Base-by-base conservation (phyloP, 169 alveolate species). In the Plasmodium coatneyi region DNA sequence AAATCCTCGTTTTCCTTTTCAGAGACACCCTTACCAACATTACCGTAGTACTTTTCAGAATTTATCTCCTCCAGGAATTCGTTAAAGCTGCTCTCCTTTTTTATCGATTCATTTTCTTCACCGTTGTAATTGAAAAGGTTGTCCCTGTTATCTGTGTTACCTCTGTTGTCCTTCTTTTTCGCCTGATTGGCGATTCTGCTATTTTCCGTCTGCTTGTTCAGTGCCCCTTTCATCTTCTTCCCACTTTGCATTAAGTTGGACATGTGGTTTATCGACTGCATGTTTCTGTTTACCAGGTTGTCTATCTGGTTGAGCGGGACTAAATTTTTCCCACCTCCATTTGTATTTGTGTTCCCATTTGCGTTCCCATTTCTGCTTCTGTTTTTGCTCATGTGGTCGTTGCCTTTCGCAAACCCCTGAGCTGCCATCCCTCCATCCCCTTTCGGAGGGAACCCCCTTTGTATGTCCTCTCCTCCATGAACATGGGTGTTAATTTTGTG, bases 261-360 rank as follows among this genome's bases (percentile, higher is more conserved):
- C 46, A 89, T 72, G 36, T 89, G 94, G 81, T 89, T 89, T 60
- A 89, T 80, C 0, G 94, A 89, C 71, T 89, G 94, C 94, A 89
- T 89, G 46, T 89, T 89, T 34, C 81, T 43, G 36, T 89, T 89
- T 34, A 89, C 94, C 36, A 89, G 49, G 41, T 25, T 89, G 71
- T 89, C 94, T 56, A 89, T 79, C 71, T 43, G 39, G 49, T 66
- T 87, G 41, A 87, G 49, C 10, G 93, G 81, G 28, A 72, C 25
- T 32, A 78, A 46, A 39, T 79, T 71, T 54, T 79, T 87, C n/a
- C 41, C 32, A 43, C 43, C n/a, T n/a, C n/a, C n/a, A n/a, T n/a
- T n/a, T n/a, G n/a, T n/a, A n/a, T n/a, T n/a, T n/a, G n/a, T n/a
- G n/a, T n/a, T 87, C 70, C 25, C 80, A 19, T 78, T 56, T 16